phyloP scores from a whole-genome alignment of 2,329 filamentous ascomycete genomes.

The Rugonectria rugulosa region DNA sequence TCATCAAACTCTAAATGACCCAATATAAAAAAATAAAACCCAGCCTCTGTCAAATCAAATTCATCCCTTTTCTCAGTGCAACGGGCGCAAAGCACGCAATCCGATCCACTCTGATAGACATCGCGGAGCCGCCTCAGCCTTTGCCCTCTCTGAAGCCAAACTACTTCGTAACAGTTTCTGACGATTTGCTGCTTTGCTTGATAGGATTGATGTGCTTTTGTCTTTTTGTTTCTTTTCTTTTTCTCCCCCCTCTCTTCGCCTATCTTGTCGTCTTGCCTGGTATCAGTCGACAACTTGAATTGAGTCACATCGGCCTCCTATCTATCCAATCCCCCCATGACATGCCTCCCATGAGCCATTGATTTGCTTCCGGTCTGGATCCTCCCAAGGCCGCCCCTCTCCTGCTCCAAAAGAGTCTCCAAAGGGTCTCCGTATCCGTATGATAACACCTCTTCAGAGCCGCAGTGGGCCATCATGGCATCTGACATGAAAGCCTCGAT shows the following conservation, averaged over 20 bases:
- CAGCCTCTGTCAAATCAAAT: not conserved
- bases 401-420: too few relatives aligned
- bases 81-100: conserved; percentile 36
- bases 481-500: conserved; percentile 39
- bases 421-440: too few relatives aligned
- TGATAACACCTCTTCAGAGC: not conserved
- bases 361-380: too few relatives aligned
- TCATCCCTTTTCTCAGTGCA: not conserved
- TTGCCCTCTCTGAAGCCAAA: not conserved
- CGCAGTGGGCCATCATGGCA: conserved; percentile 32
- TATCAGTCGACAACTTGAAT: too few relatives aligned
- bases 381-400: too few relatives aligned
- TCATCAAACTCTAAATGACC: not conserved
- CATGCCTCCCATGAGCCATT: too few relatives aligned
- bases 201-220: not conserved
- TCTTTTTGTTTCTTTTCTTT: conserved; percentile 1
- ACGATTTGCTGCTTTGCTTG: too few relatives aligned
- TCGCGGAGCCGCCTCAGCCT: conserved; percentile 17
- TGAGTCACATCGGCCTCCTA: too few relatives aligned
- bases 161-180: not conserved
- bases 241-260: not conserved
- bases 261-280: too few relatives aligned
- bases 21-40: not conserved
- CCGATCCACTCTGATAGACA: conserved; percentile 31
- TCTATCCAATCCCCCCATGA: too few relatives aligned